Percentiles rank a stretch among this genome's conserved stretches.
Conservation (phyloP, 345 rosid genomes). For the Eucalyptus grandis region DNA sequence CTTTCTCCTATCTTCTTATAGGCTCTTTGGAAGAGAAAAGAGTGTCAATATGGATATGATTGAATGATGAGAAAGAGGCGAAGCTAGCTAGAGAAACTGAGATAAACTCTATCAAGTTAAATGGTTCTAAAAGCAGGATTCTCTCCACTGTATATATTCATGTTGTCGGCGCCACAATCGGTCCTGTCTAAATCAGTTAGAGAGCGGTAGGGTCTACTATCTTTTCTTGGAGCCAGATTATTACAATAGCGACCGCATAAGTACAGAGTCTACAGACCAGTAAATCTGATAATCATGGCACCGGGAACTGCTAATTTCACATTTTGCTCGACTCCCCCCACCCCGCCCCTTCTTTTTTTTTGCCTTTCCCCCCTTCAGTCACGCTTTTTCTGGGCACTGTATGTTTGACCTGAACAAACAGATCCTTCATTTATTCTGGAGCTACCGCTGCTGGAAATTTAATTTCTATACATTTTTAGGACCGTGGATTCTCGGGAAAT, state of each 20-base stretch:
- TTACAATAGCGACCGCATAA: neutral
- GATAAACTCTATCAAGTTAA: neutral
- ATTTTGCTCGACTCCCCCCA: neutral
- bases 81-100: neutral
- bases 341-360: neutral
- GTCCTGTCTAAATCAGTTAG: neutral
- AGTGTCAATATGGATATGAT: neutral
- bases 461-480: neutral
- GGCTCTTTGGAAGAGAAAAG: neutral
- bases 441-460: neutral
- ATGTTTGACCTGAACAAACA: neutral
- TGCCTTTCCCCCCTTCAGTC: neutral
- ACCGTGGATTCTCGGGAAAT: neutral
- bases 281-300: neutral
- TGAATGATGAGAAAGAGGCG: neutral
- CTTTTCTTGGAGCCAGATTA: neutral
- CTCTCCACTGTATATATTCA: neutral
- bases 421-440: neutral
- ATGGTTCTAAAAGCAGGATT: neutral
- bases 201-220: neutral
- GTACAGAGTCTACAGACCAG: neutral
- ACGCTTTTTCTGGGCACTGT: neutral
- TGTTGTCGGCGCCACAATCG: neutral
- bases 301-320: neutral
- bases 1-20: neutral